Base-by-base conservation (phyloP, 306 rosid genomes). In the Glycine tomentella region DNA sequence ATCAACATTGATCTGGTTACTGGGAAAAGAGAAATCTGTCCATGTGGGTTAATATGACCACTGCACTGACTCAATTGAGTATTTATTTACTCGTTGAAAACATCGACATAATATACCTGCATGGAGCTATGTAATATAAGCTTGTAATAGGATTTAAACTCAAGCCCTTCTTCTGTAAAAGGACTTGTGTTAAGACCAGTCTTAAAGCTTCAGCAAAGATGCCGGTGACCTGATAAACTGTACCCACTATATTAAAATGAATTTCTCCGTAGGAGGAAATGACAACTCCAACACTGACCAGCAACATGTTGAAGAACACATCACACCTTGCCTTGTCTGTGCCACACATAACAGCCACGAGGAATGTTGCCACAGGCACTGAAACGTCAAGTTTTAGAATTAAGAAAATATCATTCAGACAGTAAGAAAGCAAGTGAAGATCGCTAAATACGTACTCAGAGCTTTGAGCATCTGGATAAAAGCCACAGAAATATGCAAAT, bases 391-490 rank as follows among this genome's bases (percentile, higher is more conserved):
- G 61, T 77, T 69, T 50, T 10, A 38, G 6, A 85, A 48, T 80
- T 78, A 68, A 77, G 68, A 14, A 66, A 84, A 36, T 1, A 50
- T n/a, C 40, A 50, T 11, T 48, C 31, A 9, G 68, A 38, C 17
- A 66, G 42, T 69, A 68, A 66, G 78, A 64, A 40, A 72, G 78
- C 48, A 75, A 14, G 25, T 3, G 17, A 78, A 72, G 81, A 48
- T 78, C 56, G 66, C 71, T 48, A 78, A 69, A 17, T 57, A 80
- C 95, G 8, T 89, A 94, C 98, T 94, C 74, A 91, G 84, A 80
- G 98, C 98, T 84, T 94, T 94, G 70, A 94, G 98, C 98, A 94
- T 94, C 88, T 94, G 98, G 85, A 94, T 94, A 83, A 94, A 94
- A 49, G 98, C 97, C 88, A 94, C 98, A 68, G 98, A 94, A 46